Base-by-base conservation (phyloP, 257 asterid genomes). In the Salvia splendens region DNA sequence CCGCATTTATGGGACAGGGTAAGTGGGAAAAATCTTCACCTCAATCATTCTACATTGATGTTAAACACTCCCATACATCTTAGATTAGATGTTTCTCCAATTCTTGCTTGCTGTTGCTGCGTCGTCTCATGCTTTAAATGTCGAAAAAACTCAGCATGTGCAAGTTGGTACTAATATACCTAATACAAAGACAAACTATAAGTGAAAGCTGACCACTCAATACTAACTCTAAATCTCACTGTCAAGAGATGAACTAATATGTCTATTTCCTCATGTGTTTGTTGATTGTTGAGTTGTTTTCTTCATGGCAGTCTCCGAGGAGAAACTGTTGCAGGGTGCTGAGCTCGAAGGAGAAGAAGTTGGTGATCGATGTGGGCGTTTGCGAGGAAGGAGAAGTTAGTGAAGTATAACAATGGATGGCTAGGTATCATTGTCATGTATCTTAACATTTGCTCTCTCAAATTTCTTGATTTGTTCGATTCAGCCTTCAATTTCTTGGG, bases 271-370 rank as follows among this genome's bases (percentile, higher is more conserved):
- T 40, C 11, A 40, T 35, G 0, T 40, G 45, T 35, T 65, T 17
- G 62, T 71, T 78, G 49, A 60, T 40, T 12, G 3, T 6, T 10
- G 32, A 17, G 2, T 17, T 2, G 3, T 8, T 5, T 12, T 3
- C 46, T 52, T 54, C 12, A 50, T 10, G 64, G 70, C 92, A 91
- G 98, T 86, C 96, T 50, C 94, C 95, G 3, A 73, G 95, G 73
- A 86, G 98, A 77, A 91, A 85, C 42, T 91, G 98, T 75, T 91
- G 98, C 85, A 71, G 90, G 64, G 77, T 91, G 11, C 11, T 80
- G 14, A 76, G 80, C 47, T 78, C 89, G 35, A 73, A 75, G 15
- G 75, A 65, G 75, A 81, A 77, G 36, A 73, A 73, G 67, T 38
- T 91, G 86, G 84, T 48, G 59, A 63, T 88, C 8, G 94, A 87